These are phyloP conservation scores for Malassezia obtusa DNA, from an alignment of 1,284 basidiomycete genomes.

Conservation along the genomic window DNA sequence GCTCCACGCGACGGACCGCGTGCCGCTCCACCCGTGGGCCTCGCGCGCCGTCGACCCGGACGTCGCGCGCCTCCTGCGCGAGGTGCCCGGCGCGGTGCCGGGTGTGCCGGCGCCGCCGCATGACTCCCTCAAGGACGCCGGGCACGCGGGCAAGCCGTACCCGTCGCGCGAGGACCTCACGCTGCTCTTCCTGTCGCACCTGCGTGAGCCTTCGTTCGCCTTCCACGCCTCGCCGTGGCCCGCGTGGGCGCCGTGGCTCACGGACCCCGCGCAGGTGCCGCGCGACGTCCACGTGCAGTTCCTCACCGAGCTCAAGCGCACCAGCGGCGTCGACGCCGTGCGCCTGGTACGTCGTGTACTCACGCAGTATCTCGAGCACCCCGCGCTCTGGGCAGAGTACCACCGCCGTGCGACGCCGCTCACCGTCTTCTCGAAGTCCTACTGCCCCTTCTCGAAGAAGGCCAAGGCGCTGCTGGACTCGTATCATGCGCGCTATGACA, in stretches of 20 bases:
- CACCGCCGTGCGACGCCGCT: constrained; percentile 10
- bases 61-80: not conserved
- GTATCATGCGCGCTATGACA: constrained; percentile 7
- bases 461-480: constrained; percentile 16
- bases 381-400: constrained; percentile 9
- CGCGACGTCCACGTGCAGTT: constrained; percentile 11
- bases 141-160: constrained; percentile 9
- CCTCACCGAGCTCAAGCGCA: constrained; percentile 10
- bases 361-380: constrained; percentile 9
- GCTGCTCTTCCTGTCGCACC: constrained; percentile 5
- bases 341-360: not conserved
- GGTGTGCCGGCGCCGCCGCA: not conserved
- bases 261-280: not conserved
- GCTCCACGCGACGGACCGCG: not conserved
- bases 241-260: constrained; percentile 6
- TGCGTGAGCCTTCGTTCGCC: not conserved
- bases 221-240: constrained; percentile 4
- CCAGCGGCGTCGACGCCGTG: not conserved
- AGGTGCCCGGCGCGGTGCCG: constrained; percentile 10
- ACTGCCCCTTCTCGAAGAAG: constrained; percentile 19
- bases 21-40: not conserved
- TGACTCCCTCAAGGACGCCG: not conserved
- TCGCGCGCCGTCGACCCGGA: not conserved
- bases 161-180: constrained; percentile 4
- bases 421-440: constrained; percentile 21